Evolutionary conservation across 2,329 filamentous ascomycete genomes (phyloP).

Genomic region (Aspergillus jensenii): DNA sequence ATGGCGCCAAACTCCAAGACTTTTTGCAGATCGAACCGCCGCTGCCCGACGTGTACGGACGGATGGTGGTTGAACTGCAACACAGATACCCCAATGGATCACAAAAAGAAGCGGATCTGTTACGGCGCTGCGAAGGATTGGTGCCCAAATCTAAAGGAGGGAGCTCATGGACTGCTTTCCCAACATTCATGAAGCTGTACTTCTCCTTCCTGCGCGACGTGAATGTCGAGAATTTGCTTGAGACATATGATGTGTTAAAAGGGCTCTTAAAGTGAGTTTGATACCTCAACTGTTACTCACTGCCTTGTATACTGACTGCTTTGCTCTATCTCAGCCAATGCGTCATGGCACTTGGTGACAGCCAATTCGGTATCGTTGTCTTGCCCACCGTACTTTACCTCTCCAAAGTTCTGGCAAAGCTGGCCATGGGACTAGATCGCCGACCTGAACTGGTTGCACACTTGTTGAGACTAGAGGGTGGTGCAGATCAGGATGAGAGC

Average conservation of each 20-base stretch:
- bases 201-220: constrained; percentile 79
- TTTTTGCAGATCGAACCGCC: constrained; percentile 75
- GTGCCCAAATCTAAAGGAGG: constrained; percentile 65
- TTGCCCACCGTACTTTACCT: constrained; percentile 81
- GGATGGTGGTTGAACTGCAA: constrained; percentile 68
- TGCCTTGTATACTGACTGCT: neutral
- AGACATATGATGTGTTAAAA: constrained; percentile 73
- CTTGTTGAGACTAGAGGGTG: constrained; percentile 47
- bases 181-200: constrained; percentile 78
- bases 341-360: constrained; percentile 76
- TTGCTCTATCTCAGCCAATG: constrained; percentile 61
- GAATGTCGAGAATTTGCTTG: constrained; percentile 70
- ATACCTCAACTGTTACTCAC: too few relatives aligned
- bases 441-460: constrained; percentile 73
- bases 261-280: constrained; percentile 69
- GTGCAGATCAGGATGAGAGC: constrained; percentile 56
- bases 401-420: constrained; percentile 73
- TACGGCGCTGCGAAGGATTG: constrained; percentile 59
- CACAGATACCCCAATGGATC: constrained; percentile 52
- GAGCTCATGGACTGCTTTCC: constrained; percentile 73
- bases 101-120: constrained; percentile 56
- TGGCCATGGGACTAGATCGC: constrained; percentile 82
- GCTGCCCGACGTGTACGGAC: constrained; percentile 64
- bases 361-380: constrained; percentile 75
- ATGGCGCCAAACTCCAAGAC: constrained; percentile 65